phyloP scores from a whole-genome alignment of 2,329 filamentous ascomycete genomes.

The Ophiocordyceps sinensis region DNA sequence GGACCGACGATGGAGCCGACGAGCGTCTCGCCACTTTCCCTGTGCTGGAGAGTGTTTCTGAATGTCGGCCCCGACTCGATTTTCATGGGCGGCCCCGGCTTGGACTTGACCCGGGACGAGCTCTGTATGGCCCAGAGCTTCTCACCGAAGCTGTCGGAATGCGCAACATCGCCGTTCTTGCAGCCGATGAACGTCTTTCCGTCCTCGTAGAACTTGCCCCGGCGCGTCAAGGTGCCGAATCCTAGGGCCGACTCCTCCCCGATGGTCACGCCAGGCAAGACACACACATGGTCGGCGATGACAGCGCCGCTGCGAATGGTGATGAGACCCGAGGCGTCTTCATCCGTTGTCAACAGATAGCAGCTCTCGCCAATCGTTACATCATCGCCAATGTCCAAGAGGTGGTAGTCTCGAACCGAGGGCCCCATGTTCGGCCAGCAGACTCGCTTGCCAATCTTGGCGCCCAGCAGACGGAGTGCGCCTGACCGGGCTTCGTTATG shows the following conservation, averaged over 20 bases:
- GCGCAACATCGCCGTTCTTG: slow-evolving; percentile 29
- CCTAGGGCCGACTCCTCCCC: slow-evolving; percentile 35
- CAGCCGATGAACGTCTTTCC: slow-evolving; percentile 37
- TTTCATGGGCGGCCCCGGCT: background rate
- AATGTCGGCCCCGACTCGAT: background rate
- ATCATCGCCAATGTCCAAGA: slow-evolving; percentile 40
- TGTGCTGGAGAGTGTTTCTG: background rate
- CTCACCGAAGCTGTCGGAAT: slow-evolving; percentile 1
- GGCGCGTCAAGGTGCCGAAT: slow-evolving; percentile 34
- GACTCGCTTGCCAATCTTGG: slow-evolving; percentile 33
- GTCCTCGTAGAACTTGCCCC: slow-evolving; percentile 26
- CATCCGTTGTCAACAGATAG: slow-evolving; percentile 37
- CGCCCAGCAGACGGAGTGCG: slow-evolving; percentile 32
- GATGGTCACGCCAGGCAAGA: slow-evolving; percentile 34
- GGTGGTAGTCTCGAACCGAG: slow-evolving; percentile 35
- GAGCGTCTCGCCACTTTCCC: background rate
- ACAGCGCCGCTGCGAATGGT: slow-evolving; percentile 33
- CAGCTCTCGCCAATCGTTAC: slow-evolving; percentile 43
- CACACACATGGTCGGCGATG: slow-evolving; percentile 39
- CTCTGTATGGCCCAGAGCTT: slow-evolving; percentile 1
- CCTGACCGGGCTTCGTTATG: slow-evolving; percentile 40
- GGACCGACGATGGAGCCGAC: background rate
- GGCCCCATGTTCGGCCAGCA: slow-evolving; percentile 46
- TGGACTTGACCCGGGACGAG: background rate
- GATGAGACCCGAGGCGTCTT: slow-evolving; percentile 29